Conservation (phyloP, 192 early-diverging fungal species). For the Rhizophagus clarus region DNA sequence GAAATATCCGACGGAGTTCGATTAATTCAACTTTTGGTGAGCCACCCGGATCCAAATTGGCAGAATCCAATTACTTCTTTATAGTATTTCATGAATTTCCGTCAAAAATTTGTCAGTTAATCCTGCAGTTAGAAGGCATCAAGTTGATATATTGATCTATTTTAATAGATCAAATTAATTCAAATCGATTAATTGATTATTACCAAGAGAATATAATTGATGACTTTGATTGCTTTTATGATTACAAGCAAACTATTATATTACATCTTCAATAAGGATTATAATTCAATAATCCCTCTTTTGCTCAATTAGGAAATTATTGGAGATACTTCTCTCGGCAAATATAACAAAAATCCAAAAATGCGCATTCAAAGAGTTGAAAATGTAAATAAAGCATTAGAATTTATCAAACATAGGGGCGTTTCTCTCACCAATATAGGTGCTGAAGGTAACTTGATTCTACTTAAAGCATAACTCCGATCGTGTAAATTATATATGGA, state of each 20-base stretch:
- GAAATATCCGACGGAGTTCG: slow-evolving; percentile 58
- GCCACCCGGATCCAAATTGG: slow-evolving; percentile 23
- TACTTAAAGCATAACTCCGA: not conserved
- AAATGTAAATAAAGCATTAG: slow-evolving; percentile 92
- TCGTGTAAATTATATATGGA: not conserved
- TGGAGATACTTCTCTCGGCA: slow-evolving; percentile 83
- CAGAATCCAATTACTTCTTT: slow-evolving; percentile 23
- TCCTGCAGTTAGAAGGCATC: not conserved
- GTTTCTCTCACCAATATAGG: slow-evolving; percentile 95
- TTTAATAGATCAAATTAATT: not conserved
- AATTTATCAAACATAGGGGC: slow-evolving; percentile 86
- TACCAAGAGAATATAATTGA: not conserved
- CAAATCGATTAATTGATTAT: not conserved
- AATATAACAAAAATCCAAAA: slow-evolving; percentile 85
- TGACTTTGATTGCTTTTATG: not conserved
- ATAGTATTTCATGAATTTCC: no score
- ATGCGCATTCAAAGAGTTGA: slow-evolving; percentile 95
- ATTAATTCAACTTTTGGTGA: slow-evolving; percentile 60
- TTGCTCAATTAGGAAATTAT: slow-evolving; percentile 77
- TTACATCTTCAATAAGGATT: no score
- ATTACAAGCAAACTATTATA: not conserved
- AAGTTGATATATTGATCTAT: not conserved
- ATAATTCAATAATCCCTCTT: not conserved
- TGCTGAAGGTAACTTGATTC: slow-evolving; percentile 66
- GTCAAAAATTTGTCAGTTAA: no score